Conservation (phyloP, 257 asterid species). For the Vinca minor region DNA sequence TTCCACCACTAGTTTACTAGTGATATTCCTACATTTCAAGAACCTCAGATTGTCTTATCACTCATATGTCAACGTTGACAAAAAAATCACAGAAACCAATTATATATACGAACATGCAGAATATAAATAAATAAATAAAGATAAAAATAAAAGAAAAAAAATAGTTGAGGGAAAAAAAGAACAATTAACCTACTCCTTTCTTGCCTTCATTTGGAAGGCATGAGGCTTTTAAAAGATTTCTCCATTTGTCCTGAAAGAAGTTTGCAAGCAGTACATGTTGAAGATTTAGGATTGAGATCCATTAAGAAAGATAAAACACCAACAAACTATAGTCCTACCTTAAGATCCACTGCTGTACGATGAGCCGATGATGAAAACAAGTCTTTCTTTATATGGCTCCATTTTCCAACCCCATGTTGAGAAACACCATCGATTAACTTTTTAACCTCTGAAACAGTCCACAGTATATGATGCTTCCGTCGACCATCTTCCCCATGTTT, state of each 20-base stretch:
- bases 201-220: constrained; percentile 49
- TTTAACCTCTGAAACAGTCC: constrained; percentile 82
- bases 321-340: constrained; percentile 33
- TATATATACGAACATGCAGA: no score
- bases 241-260: constrained; percentile 80
- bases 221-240: constrained; percentile 91
- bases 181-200: constrained; percentile 17
- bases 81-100: neutral
- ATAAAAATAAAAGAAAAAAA: neutral
- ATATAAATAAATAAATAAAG: no score
- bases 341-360: constrained; percentile 91
- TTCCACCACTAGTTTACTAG: neutral
- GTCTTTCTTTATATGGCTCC: constrained; percentile 82
- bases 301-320: neutral
- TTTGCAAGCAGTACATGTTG: constrained; percentile 8
- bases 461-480: constrained; percentile 79
- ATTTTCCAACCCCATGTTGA: constrained; percentile 83
- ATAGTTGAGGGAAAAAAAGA: neutral
- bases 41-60: neutral
- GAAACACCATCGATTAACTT: constrained; percentile 83
- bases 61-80: neutral
- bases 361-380: constrained; percentile 67
- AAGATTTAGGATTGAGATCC: neutral
- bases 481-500: constrained; percentile 32
- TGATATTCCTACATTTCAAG: neutral